Percentiles rank a stretch among this genome's conserved stretches.
Conservation (phyloP, 371 early-diverging fungal genomes). For the Mucor plumbeus region DNA sequence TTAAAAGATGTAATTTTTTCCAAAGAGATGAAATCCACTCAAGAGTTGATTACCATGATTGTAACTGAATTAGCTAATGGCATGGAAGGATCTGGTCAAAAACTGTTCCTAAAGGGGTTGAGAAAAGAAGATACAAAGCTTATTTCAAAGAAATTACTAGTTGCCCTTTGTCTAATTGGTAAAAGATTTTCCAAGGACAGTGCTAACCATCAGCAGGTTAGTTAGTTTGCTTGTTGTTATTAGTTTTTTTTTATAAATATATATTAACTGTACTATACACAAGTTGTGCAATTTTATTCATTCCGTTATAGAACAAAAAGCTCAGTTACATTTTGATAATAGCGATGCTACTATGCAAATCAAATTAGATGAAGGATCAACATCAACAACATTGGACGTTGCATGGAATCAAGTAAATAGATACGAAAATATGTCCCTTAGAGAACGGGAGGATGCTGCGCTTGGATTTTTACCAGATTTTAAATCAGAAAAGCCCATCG, state of each 20-base stretch:
- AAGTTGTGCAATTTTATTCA: constrained; percentile 31
- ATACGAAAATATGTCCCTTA: constrained; percentile 43
- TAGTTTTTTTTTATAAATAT: neutral
- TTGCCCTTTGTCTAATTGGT: constrained; percentile 37
- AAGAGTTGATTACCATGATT: constrained; percentile 24
- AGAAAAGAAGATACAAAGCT: constrained; percentile 19
- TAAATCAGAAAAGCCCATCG: constrained; percentile 3
- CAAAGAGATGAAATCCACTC: constrained; percentile 9
- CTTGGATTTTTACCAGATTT: constrained; percentile 21
- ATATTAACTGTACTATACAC: neutral
- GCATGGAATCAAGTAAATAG: constrained; percentile 40
- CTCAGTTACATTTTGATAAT: neutral
- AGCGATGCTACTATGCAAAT: neutral
- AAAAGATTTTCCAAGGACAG: constrained; percentile 36
- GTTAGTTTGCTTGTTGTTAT: neutral
- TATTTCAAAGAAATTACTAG: constrained; percentile 36
- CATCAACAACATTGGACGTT: constrained; percentile 15
- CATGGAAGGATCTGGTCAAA: constrained; percentile 14
- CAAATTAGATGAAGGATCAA: constrained; percentile 6
- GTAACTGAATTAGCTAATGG: constrained; percentile 16
- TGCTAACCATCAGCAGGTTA: constrained; percentile 15
- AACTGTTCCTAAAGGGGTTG: constrained; percentile 25
- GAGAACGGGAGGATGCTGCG: constrained; percentile 44
- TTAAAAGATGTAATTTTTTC: constrained; percentile 15
- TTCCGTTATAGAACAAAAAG: constrained; percentile 12